Evolutionary conservation across 257 asterid species (phyloP), one percentile per base, ranked within the genome.

Genomic region (Scutellaria galericulata): DNA sequence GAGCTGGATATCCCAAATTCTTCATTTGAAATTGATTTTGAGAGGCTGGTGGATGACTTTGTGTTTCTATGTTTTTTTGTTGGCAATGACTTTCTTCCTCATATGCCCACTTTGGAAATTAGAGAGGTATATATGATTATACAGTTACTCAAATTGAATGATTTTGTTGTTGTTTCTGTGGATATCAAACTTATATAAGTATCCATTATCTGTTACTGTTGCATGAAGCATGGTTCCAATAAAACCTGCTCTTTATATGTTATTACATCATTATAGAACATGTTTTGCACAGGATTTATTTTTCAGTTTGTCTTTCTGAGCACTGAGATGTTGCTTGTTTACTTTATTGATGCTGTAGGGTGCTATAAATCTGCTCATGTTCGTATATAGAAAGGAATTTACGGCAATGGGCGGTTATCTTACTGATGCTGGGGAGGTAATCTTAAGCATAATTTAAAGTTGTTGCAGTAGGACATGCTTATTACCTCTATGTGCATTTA

Each of bases 81-180:
- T 68, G 99, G 99, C 82, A 95, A 95, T 45, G 99, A 95, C 83
- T 95, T 95, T 81, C 98, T 95, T 79, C 99, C 99, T 60, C 99
- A 95, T 75, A 92, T 95, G 98, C 99, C 98, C 68, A 94, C 98
- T 8, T 75, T 95, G 55, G 97, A 95, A 78, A 94, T 94, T 74
- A 90, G 99, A 85, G 99, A 95, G 99, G 98, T 93, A 86, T 77
- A 71, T 73, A 70, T 66, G 62, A 76, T 45, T 59, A 64, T 37
- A 68, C 55, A 20, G 58, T 68, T 15, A 35, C 52, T 44, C 70
- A 39, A 64, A 56, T 47, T 13, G 45, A 22, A 18, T 55, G 24
- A 22, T 50, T 60, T 50, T 50, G 56, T 48, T 66, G n/a, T 60
- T 58, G 31, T 53, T 53, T 73, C 62, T 46, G 7, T 77, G 66